Conservation (phyloP, 495 filamentous ascomycete species). For the Talaromyces trachyspermus region DNA sequence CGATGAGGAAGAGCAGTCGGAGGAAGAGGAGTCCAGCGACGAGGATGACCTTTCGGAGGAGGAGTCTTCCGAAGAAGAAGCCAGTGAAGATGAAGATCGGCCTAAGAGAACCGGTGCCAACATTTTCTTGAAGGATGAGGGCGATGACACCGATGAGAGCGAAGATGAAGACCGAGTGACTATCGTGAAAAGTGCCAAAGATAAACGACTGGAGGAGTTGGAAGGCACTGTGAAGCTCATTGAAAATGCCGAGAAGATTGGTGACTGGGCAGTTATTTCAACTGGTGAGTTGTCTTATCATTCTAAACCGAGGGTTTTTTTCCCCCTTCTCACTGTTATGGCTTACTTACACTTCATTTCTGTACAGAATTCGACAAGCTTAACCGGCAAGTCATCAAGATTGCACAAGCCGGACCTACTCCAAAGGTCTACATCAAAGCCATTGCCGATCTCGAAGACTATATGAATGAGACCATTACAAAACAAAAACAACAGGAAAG, state of each 20-base stretch:
- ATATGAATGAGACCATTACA: conserved; percentile 84
- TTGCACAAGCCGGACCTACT: conserved; percentile 63
- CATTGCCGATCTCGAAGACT: conserved; percentile 89
- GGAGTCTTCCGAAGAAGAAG: conserved; percentile 43
- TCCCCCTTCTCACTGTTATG: conserved; percentile 12
- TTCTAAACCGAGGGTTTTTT: too few relatives aligned
- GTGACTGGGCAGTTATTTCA: conserved; percentile 91
- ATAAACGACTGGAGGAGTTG: conserved; percentile 91
- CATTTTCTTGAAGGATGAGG: conserved; percentile 72
- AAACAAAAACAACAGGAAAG: conserved; percentile 95
- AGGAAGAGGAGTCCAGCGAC: conserved; percentile 78
- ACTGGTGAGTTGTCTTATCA: conserved; percentile 72
- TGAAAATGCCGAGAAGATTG: conserved; percentile 94
- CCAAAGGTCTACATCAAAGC: conserved; percentile 90
- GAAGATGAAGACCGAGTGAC: conserved; percentile 77
- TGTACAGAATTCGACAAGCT: conserved; percentile 88
- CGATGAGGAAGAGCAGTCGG: conserved; percentile 50
- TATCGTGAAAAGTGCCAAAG: conserved; percentile 91
- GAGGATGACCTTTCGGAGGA: conserved; percentile 53
- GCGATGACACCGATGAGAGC: conserved; percentile 71
- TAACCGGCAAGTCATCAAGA: conserved; percentile 79
- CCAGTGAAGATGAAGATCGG: conserved; percentile 53
- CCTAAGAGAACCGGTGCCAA: conserved; percentile 61
- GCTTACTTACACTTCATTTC: conserved; percentile 5
- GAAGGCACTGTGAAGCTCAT: conserved; percentile 82